Evolutionary conservation across 306 rosid genomes (phyloP).

Genomic region (Acacia melanoxylon): DNA sequence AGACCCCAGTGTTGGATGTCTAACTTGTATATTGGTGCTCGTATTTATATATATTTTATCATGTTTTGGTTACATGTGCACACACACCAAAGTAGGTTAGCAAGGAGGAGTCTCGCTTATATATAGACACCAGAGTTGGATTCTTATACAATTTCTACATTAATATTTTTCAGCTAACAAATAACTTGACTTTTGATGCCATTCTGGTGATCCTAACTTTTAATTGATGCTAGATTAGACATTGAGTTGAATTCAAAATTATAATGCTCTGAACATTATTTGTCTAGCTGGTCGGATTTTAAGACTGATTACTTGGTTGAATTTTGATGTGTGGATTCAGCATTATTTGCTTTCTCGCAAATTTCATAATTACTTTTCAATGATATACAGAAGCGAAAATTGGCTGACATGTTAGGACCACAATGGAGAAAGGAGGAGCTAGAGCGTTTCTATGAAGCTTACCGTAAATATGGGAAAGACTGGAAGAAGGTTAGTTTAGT

Average conservation of each 20-base stretch:
- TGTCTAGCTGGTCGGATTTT: neutral
- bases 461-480: conserved; percentile 84
- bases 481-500: conserved; percentile 84
- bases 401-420: conserved; percentile 88
- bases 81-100: neutral
- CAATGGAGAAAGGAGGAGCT: conserved; percentile 90
- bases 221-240: neutral
- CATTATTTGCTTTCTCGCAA: conserved; percentile 22
- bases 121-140: neutral
- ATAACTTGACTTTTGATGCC: neutral
- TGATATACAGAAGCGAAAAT: conserved; percentile 81
- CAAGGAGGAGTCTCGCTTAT: neutral
- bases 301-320: neutral
- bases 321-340: neutral
- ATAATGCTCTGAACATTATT: neutral
- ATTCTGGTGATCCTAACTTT: neutral
- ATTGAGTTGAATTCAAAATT: neutral
- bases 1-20: neutral
- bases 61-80: no score
- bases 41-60: no score
- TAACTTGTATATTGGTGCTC: no score
- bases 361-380: conserved; percentile 25
- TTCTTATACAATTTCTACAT: neutral
- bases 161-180: neutral
- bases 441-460: conserved; percentile 78